Percentiles rank a stretch among this genome's conserved stretches.
Evolutionary conservation across 768 basidiomycete species (phyloP).

Genomic region (Psilocybe subaeruginosa): DNA sequence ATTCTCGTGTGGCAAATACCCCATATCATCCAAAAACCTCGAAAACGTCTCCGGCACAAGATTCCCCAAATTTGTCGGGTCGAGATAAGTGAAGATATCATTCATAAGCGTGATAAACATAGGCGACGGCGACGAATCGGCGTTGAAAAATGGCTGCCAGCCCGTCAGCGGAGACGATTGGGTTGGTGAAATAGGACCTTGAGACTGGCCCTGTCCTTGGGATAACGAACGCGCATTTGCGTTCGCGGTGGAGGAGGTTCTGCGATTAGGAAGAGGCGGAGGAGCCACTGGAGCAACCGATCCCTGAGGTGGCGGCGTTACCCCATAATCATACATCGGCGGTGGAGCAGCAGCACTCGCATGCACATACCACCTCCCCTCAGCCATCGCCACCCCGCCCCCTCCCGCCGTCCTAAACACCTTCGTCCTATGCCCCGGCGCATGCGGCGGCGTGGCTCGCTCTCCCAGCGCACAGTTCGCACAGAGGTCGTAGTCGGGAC

Average conservation of each 20-base stretch:
- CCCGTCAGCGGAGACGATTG: neutral
- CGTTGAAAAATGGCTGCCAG: slow-evolving; percentile 14
- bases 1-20: slow-evolving; percentile 13
- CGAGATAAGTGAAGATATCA: slow-evolving; percentile 16
- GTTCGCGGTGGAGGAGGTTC: neutral
- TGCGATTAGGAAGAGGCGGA: neutral
- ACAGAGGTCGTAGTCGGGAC: slow-evolving; percentile 15
- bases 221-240: neutral
- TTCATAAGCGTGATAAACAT: slow-evolving; percentile 10
- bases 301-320: neutral
- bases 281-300: neutral
- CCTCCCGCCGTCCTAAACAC: slow-evolving; percentile 6
- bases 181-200: no score
- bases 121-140: slow-evolving; percentile 7
- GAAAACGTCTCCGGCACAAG: slow-evolving; percentile 14
- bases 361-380: neutral
- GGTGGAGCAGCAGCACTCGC: neutral
- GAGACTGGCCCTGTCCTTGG: neutral
- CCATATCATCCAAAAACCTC: slow-evolving; percentile 13
- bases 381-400: neutral
- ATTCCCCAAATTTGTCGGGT: slow-evolving; percentile 9
- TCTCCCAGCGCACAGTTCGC: slow-evolving; percentile 11
- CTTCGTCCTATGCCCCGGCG: neutral
- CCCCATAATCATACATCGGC: neutral
- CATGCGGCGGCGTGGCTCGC: slow-evolving; percentile 8